These are phyloP conservation scores for Aspergillus baeticus DNA, from an alignment of 495 filamentous ascomycete species.

Conservation along the genomic window DNA sequence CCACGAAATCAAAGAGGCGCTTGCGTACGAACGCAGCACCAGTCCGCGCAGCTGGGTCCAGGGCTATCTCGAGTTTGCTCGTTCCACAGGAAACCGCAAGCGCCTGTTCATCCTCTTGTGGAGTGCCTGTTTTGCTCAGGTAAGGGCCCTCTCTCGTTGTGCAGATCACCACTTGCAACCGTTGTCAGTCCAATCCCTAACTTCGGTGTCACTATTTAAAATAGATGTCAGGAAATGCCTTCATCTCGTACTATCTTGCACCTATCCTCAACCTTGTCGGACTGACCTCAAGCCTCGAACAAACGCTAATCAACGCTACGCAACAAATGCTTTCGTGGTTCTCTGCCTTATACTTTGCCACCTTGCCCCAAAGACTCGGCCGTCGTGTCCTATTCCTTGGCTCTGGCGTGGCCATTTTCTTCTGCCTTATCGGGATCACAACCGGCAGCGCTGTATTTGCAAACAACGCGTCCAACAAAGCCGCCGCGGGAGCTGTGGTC, in stretches of 20 bases:
- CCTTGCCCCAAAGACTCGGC: slow-evolving; percentile 20
- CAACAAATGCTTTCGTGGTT: background rate
- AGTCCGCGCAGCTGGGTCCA: slow-evolving; percentile 39
- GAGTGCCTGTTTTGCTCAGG: background rate
- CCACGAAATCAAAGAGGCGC: slow-evolving; percentile 45
- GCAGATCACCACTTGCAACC: no score
- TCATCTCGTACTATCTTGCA: no score
- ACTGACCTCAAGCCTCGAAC: no score
- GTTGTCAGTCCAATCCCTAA: no score
- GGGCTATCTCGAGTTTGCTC: slow-evolving; percentile 50
- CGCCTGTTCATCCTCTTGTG: slow-evolving; percentile 31
- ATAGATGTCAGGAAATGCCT: no score
- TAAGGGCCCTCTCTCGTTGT: no score
- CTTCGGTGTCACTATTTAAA: no score
- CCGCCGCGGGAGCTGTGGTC: no score
- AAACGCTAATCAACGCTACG: no score
- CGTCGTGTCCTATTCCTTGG: slow-evolving; percentile 30
- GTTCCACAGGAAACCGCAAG: slow-evolving; percentile 32
- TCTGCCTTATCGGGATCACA: no score
- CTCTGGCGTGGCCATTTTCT: no score
- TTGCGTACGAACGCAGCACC: slow-evolving; percentile 43
- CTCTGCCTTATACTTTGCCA: background rate
- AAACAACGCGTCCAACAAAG: slow-evolving; percentile 31
- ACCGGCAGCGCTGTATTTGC: slow-evolving; percentile 20
- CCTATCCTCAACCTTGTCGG: no score